Percentiles rank a stretch among this genome's conserved stretches.
phyloP scores from a whole-genome alignment of 208 protist species.

The Crithidia thermophila region DNA sequence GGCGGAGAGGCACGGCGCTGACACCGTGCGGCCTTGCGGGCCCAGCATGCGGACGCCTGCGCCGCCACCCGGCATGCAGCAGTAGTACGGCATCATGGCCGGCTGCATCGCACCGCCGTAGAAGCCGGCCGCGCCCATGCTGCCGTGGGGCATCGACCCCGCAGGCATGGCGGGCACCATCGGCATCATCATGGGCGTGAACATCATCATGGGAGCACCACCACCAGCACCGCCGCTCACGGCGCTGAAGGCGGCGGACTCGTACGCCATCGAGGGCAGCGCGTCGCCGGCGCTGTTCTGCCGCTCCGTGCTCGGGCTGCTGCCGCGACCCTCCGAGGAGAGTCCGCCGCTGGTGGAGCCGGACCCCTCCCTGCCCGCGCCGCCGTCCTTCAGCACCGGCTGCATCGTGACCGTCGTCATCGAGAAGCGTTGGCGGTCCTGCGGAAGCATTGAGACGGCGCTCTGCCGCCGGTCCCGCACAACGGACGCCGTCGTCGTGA shows the following conservation, averaged over 20 bases:
- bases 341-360: slow-evolving; percentile 3
- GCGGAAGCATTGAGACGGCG: slow-evolving; percentile 20
- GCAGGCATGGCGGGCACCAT: not conserved
- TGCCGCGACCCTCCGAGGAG: slow-evolving; percentile 5
- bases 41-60: slow-evolving; percentile 12
- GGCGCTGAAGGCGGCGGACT: not conserved
- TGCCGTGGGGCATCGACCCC: no score
- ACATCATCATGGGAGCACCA: slow-evolving; percentile 6
- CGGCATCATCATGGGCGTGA: slow-evolving; percentile 12
- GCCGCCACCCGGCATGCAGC: slow-evolving; percentile 15
- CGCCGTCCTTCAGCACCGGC: slow-evolving; percentile 18
- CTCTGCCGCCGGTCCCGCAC: slow-evolving; percentile 18
- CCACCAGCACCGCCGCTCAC: not conserved
- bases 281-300: not conserved
- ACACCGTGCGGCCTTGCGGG: slow-evolving; percentile 16
- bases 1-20: slow-evolving; percentile 17
- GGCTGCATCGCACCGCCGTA: not conserved
- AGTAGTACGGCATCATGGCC: slow-evolving; percentile 18
- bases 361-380: not conserved
- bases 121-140: not conserved
- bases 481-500: slow-evolving; percentile 26
- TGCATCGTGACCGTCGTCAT: slow-evolving; percentile 30
- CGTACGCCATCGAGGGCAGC: not conserved
- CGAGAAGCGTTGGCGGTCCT: slow-evolving; percentile 16
- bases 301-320: slow-evolving; percentile 18